Base-by-base conservation (phyloP, 2,329 filamentous ascomycete genomes). In the Metarhizium humberi region DNA sequence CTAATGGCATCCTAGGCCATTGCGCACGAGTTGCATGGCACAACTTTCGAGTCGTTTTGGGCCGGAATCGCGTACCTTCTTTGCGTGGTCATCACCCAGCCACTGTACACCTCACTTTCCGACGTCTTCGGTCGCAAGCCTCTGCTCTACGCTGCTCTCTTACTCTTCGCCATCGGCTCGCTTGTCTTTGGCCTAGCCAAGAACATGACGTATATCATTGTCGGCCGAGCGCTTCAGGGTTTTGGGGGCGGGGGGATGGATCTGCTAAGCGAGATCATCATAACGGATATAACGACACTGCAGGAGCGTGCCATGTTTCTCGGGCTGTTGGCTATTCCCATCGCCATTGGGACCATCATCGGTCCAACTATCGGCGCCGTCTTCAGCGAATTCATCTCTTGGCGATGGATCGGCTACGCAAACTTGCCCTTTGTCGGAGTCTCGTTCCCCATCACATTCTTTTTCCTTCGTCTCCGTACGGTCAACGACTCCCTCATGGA, bases 11-110 rank as follows among this genome's bases (percentile, higher is more conserved):
- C 40, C 6, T 42, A 66, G 66, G 54, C 58, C 6, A 80, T 84
- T 55, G 74, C 79, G 10, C 61, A 67, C 20, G 75, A 77, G 43
- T 70, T 84, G 3, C 60, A 74, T 43, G 80, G 80, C 29, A 76
- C 76, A 0, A 78, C 78, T 2, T 77, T 83, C 36, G 75, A 88
- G 67, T 82, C 84, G 0, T 88, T 88, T 63, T 89, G 85, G 86
- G 79, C 83, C 3, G 85, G 84, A 2, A 87, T 85, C 3, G 82
- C 83, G 16, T 90, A 86, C 61, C 73, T 89, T 3, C 76, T 90
- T 4, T 80, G 82, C 6, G 82, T 80, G 54, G 82, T 84, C 4
- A 78, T 83, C 30, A 76, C 80, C 49, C 78, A 84, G 62, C 81
- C 80, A 6, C 64, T 68, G 5, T 61, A 72, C 20, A 65, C 70